Base-by-base conservation (phyloP, 106 monocot genomes). In the Vanilla planifolia region DNA sequence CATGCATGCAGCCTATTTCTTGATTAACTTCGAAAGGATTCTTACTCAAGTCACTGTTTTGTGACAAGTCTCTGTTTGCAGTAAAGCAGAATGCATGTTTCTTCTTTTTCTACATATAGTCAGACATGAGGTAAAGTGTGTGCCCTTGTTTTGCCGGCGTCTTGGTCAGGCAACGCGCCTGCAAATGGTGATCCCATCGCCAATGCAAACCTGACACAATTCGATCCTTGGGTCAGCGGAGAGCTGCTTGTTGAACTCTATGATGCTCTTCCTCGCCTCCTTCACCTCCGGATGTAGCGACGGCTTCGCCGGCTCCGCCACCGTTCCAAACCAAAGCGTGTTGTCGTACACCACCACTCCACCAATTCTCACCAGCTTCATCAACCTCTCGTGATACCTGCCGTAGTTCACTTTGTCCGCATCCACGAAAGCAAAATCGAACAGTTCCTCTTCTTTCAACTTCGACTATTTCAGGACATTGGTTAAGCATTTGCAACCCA, bases 291-390 rank as follows among this genome's bases (percentile, higher is more conserved):
- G 24, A 10, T 30, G 63, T 26, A 43, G 15, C 0, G n/a, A 5
- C 1, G 61, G 45, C 24, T 69, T 36, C 14, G 60, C 43, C 8
- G 65, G 45, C 3, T 5, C n/a, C 1, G 67, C 76, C 7, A 81
- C 75, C 0, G 21, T 72, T 1, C 80, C 80, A 8, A 65, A 73
- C 80, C 80, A 80, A 28, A 80, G 71, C 0, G 75, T 75, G 63
- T 80, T 80, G 46, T 80, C 80, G n/a, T 75, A 80, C 4, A 61
- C 71, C 3, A 80, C 68, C 21, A 70, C n/a, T 14, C 80, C 80
- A 16, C 75, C 75, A 4, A 76, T 47, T 42, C 51, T 76, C 0
- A 76, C 64, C 6, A 76, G 72, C 64, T 72, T 67, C 57, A 76
- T 3, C 37, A 81, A 19, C 16, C 69, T 26, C 42, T 76, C 70